These are phyloP conservation scores for Didymella sp. DNA, from an alignment of 2,329 filamentous ascomycete species.

Conservation along the genomic window DNA sequence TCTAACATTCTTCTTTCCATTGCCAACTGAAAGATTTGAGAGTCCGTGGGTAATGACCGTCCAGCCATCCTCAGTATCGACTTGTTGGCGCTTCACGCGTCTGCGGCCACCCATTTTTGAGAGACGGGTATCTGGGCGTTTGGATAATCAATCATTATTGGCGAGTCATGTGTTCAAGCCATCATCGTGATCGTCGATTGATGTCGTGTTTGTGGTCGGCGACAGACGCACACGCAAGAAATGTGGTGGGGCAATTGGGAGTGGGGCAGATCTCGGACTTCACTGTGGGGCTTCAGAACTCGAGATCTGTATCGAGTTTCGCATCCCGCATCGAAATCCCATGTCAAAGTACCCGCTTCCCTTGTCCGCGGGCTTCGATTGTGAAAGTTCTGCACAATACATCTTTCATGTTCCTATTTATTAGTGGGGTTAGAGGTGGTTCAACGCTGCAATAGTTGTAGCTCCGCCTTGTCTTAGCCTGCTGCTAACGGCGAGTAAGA, in stretches of 20 bases:
- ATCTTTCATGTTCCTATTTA: slow-evolving; percentile 4
- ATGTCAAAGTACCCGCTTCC: not conserved
- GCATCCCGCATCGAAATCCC: not conserved
- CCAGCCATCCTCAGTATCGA: slow-evolving; percentile 46
- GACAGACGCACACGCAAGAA: not conserved
- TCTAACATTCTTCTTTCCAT: slow-evolving; percentile 12
- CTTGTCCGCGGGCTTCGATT: not conserved
- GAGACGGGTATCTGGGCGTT: not conserved
- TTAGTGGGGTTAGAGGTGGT: not conserved
- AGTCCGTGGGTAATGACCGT: slow-evolving; percentile 45
- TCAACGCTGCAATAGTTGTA: not conserved
- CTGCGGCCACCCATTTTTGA: slow-evolving; percentile 20
- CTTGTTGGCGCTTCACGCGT: slow-evolving; percentile 41
- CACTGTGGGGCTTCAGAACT: not conserved
- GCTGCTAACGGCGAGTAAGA: not conserved
- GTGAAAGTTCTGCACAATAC: slow-evolving; percentile 2
- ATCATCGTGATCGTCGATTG: not conserved
- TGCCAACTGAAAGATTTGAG: slow-evolving; percentile 18
- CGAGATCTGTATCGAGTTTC: not conserved
- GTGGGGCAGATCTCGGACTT: slow-evolving; percentile 9
- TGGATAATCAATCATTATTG: not conserved
- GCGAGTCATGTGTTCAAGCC: slow-evolving; percentile 6
- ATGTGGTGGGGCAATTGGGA: not conserved
- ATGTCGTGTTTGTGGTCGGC: not conserved
- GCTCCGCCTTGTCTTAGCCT: not conserved